Evolutionary conservation across 208 protist species (phyloP), one percentile per base, ranked within the genome.

Genomic region (Trypanosoma lewisi): DNA sequence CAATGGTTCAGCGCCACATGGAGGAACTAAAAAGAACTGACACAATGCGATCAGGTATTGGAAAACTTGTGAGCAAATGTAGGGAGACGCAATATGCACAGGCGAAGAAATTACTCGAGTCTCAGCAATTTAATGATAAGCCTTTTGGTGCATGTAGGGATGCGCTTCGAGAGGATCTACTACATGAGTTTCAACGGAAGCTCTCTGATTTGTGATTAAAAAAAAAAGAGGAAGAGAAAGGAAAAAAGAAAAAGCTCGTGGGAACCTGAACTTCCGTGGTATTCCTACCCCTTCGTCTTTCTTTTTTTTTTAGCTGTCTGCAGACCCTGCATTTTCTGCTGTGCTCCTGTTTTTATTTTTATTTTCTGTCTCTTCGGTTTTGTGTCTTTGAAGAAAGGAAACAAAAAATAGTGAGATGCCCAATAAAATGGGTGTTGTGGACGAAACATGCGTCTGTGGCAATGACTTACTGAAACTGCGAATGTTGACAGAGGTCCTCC

Each of bases 1-100:
- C 70, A 11, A 21, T 73, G 16, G 72, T 81, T 5, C 59, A 75
- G 39, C 47, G 61, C 7, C 77, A 81, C 51, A 67, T 73, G 42
- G 6, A 27, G 2, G 21, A 57, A 30, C 27, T 37, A 23, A 44
- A 66, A 34, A 21, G 16, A 5, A 23, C 33, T 17, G 67, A 53
- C 8, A 39, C 31, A 0, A 25, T 73, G 60, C 34, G 9, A 9
- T 16, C 34, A 31, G 37, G 27, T 23, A 63, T 50, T 34, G 67
- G 67, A 25, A 11, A 0, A 34, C n/a, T 33, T 17, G 52, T 57
- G 49, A 66, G 67, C 47, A 62, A 61, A 25, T 73, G 67, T 27
- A 45, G 67, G 36, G 58, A 63, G 33, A 47, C 37, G 42, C 37
- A 67, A 19, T 67, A 63, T 48, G 45, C 59, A 5, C 17, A 52